Base-by-base conservation (phyloP, 352 stramenopile genomes). In the Phytopythium litorale region DNA sequence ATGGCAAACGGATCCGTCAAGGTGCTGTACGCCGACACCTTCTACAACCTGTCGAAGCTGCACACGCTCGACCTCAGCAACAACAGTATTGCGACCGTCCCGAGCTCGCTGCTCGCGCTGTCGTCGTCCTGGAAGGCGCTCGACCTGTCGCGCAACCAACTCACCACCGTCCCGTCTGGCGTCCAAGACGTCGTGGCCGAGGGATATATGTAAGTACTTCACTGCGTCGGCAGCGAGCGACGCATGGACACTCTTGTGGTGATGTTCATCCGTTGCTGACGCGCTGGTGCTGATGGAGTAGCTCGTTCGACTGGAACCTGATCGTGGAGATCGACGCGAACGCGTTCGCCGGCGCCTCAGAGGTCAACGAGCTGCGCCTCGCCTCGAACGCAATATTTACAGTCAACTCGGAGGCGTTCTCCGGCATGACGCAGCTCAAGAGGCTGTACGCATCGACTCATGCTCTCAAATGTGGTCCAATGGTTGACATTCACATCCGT, bases 371-470 rank as follows among this genome's bases (percentile, higher is more conserved):
- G 28, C 66, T 90, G 33, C 73, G 74, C 11, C 35, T 90, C 7
- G 71, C 71, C 9, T 83, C 76, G 23, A 88, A 81, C 32, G 70
- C 64, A 3, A 91, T 91, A 25, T 88, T 87, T 64, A 87, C 81
- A 1, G 32, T 91, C 43, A 65, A 88, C 35, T 71, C 75, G 0
- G 67, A 52, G 43, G 77, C 75, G 7, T 91, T 88, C 61, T 70
- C 60, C 4, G 81, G 78, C 8, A 91, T 88, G 79, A 63, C 60
- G 9, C 62, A 69, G 5, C 72, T 91, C 30, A 65, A 67, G 38
- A 83, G 65, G 64, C 62, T 88, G 79, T 88, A 65, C 38, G 78
- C 74, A 30, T 42, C 45, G 9, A 19, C 12, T 12, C 7, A 21
- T 25, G 18, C 18, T 42, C 18, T 62, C 18, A 30, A 28, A 32